Evolutionary conservation across 768 basidiomycete genomes (phyloP), one percentile per base, ranked within the genome.

Genomic region (Lactarius trivialis): DNA sequence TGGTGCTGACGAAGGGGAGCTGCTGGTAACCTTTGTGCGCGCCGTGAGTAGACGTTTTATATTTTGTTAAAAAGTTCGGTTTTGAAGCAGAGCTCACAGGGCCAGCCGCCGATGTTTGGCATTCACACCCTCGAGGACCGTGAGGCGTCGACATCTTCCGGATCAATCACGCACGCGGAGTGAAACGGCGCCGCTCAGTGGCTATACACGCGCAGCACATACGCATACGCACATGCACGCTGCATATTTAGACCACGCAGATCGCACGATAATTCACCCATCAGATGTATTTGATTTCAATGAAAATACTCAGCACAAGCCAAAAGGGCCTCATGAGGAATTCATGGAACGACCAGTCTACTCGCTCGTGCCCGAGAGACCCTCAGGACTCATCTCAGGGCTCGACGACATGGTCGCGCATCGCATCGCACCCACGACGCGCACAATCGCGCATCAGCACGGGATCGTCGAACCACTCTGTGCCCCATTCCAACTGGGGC

Each of bases 401-500:
- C 33, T 70, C 70, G 3, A 77, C 70, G 21, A 75, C 73, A 41
- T 88, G 81, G 9, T 69, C 75, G 4, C 70, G 69, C 58, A 87
- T 70, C 19, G 82, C 81, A 50, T 66, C 68, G 21, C 80, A 75
- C 5, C 88, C 88, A 15, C 75, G 72, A 39, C 65, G 66, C 1
- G 78, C 82, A 88, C 88, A 89, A 64, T 77, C 76, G 17, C 60
- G 56, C 60, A 83, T 37, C 9, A 76, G 72, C 19, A 60, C 69
- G 7, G 70, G 60, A 34, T 84, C 73, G 52, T 82, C 77, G 64
- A 83, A 88, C 87, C 88, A 89, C 70, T 65, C 55, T 55, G 55
- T 60, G 57, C 55, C 32, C 19, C 26, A 28, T 17, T 32, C 19
- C 3, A 24, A 17, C 30, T 32, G 12, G 43, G 36, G 7, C 50